A percentile compares a stretch with the other conserved stretches of the same genome.
Evolutionary conservation across 805 yeast species (phyloP).

Genomic region (Dipodascus geniculatus): DNA sequence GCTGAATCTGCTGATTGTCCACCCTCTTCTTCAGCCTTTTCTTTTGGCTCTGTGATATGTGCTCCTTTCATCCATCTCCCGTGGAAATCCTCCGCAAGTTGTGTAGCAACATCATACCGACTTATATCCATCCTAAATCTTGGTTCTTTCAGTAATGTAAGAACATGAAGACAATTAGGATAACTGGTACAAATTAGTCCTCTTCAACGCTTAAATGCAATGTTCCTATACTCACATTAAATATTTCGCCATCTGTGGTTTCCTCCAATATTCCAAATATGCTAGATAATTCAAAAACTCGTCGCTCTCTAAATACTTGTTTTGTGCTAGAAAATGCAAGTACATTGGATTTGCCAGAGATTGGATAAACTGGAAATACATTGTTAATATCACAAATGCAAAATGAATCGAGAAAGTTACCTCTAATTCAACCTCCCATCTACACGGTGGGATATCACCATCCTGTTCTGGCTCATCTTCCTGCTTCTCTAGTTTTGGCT

Average conservation of each 20-base stretch:
- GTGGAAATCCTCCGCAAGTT: constrained; percentile 32
- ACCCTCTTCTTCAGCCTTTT: background rate
- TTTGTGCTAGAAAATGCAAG: constrained; percentile 76
- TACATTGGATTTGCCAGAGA: constrained; percentile 84
- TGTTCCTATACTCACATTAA: constrained; percentile 33
- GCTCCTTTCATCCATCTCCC: constrained; percentile 24
- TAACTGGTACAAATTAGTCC: constrained; percentile 31
- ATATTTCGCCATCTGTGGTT: constrained; percentile 56
- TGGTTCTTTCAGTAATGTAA: constrained; percentile 42
- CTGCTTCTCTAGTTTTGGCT: background rate
- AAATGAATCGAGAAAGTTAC: constrained; percentile 25
- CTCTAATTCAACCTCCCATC: constrained; percentile 85
- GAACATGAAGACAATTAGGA: constrained; percentile 79
- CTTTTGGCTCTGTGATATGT: background rate
- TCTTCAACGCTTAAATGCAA: background rate
- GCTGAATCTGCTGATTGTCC: background rate
- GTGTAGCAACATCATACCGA: constrained; percentile 30
- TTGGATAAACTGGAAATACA: constrained; percentile 60
- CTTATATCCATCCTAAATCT: constrained; percentile 29
- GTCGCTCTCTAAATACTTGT: constrained; percentile 58
- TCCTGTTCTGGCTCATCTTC: background rate
- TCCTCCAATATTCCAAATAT: constrained; percentile 78
- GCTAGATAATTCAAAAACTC: constrained; percentile 63
- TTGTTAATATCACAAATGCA: background rate
- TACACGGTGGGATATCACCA: constrained; percentile 34